Base-by-base conservation (phyloP, 805 yeast genomes). In the Barnettozyma vustinii region DNA sequence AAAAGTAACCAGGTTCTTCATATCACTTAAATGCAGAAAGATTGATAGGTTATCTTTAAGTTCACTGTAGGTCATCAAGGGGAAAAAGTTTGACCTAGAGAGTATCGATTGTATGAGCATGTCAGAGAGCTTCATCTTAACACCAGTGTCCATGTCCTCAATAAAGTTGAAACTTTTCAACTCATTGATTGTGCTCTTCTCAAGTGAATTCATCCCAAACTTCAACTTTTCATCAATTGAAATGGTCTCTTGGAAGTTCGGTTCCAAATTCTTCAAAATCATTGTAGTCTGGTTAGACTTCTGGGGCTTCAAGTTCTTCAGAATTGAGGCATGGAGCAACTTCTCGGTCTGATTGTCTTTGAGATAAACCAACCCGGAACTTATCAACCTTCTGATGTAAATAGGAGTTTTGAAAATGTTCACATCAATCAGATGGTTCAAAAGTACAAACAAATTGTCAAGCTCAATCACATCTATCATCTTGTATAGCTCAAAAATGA, bases 361-460 rank as follows among this genome's bases (percentile, higher is more conserved):
- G 12, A 80, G 64, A 64, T 86, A 88, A 42, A 91, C 78, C 1
- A 89, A 72, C 5, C 97, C 99, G 1, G 94, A 82, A 9, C 97
- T 88, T 41, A 92, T 90, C 35, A 91, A 69, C 56, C 83, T 80
- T 58, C 97, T 71, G 49, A 91, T 72, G 59, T 92, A 92, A 1
- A 85, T 75, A 1, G 73, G 63, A 1, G 66, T 64, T 49, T 75
- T 77, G n/a, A 75, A 67, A 43, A 73, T 68, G 13, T 75, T 68
- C 16, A 75, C 71, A 12, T 69, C 71, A 6, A 61, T 59, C 16
- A 71, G 53, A 18, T 69, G 62, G 48, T 77, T 77, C 26, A 81
- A 47, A 27, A 77, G 67, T 25, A 72, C 68, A 53, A 79, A 77
- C 15, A 79, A 36, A 13, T 62, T 51, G 54, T 69, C 52, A 58